These are phyloP conservation scores for Cadophora malorum DNA, from an alignment of 2,329 filamentous ascomycete species.

Conservation along the genomic window DNA sequence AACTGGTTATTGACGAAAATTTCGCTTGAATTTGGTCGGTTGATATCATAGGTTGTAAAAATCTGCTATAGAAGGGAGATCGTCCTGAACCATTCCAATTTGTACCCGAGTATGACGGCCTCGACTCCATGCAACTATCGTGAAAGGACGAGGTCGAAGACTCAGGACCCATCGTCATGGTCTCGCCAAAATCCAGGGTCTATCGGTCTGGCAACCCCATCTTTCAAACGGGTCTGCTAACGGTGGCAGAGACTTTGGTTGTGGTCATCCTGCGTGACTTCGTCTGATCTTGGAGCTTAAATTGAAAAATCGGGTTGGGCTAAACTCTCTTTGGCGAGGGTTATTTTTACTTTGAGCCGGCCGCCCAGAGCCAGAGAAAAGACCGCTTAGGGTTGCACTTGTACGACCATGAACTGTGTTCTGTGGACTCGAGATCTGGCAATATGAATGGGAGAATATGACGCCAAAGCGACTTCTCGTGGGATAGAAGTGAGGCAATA, in stretches of 20 bases:
- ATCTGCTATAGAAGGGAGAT: background rate
- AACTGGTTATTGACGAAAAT: background rate
- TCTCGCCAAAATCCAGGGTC: slow-evolving; percentile 3
- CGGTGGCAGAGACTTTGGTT: background rate
- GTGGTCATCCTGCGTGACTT: background rate
- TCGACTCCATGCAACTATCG: slow-evolving; percentile 2
- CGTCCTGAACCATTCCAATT: slow-evolving; percentile 7
- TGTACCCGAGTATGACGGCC: slow-evolving; percentile 2
- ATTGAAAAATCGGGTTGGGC: slow-evolving; percentile 1
- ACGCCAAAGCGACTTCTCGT: background rate
- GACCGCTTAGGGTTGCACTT: slow-evolving; percentile 6
- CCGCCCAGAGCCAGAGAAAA: background rate
- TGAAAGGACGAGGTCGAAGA: background rate
- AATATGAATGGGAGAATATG: slow-evolving; percentile 1
- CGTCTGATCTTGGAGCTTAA: slow-evolving; percentile 7
- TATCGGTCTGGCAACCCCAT: background rate
- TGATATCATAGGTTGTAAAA: background rate
- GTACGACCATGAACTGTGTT: slow-evolving; percentile 4
- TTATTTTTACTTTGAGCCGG: slow-evolving; percentile 13
- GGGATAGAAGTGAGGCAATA: background rate
- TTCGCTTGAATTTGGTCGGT: background rate
- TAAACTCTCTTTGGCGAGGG: slow-evolving; percentile 12
- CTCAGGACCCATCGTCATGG: background rate
- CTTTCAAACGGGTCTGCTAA: slow-evolving; percentile 10
- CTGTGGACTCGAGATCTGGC: slow-evolving; percentile 9